phyloP scores from a whole-genome alignment of 257 asterid genomes.

The Misopates orontium region DNA sequence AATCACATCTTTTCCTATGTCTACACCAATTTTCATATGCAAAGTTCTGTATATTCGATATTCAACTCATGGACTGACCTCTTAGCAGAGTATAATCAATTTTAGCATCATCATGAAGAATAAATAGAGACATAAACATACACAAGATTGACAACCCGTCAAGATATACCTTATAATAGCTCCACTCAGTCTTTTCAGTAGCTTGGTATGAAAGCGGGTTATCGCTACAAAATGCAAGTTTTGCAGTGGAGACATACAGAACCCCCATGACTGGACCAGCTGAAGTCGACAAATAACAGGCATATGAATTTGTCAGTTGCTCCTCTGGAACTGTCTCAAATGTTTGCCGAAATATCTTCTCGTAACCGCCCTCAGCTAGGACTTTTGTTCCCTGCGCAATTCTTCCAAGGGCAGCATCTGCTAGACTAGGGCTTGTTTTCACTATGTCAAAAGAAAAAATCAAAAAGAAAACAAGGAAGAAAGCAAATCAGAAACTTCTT shows the following conservation, averaged over 20 bases:
- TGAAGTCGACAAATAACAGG: slow-evolving; percentile 92
- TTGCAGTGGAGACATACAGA: slow-evolving; percentile 73
- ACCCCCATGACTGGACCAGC: slow-evolving; percentile 99
- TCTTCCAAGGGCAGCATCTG: slow-evolving; percentile 98
- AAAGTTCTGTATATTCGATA: neutral
- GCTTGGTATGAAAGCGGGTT: slow-evolving; percentile 79
- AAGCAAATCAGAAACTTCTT: neutral
- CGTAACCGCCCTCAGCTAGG: slow-evolving; percentile 98
- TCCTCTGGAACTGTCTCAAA: slow-evolving; percentile 96
- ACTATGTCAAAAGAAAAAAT: slow-evolving; percentile 40
- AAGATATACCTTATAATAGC: slow-evolving; percentile 83
- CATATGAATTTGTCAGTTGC: slow-evolving; percentile 76
- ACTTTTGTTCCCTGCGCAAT: slow-evolving; percentile 97
- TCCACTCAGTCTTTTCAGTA: slow-evolving; percentile 83
- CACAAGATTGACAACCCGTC: neutral
- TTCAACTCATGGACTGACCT: slow-evolving; percentile 16
- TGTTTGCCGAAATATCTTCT: slow-evolving; percentile 83
- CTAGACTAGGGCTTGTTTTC: slow-evolving; percentile 94
- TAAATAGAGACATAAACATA: slow-evolving; percentile 11
- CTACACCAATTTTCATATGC: slow-evolving; percentile 7
- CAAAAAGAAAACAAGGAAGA: neutral
- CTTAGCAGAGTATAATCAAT: neutral
- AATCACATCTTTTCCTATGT: neutral
- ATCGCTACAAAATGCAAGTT: slow-evolving; percentile 95
- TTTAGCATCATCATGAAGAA: slow-evolving; percentile 10